Conservation (phyloP, 2,329 filamentous ascomycete species). For the Fusarium azukiicola region DNA sequence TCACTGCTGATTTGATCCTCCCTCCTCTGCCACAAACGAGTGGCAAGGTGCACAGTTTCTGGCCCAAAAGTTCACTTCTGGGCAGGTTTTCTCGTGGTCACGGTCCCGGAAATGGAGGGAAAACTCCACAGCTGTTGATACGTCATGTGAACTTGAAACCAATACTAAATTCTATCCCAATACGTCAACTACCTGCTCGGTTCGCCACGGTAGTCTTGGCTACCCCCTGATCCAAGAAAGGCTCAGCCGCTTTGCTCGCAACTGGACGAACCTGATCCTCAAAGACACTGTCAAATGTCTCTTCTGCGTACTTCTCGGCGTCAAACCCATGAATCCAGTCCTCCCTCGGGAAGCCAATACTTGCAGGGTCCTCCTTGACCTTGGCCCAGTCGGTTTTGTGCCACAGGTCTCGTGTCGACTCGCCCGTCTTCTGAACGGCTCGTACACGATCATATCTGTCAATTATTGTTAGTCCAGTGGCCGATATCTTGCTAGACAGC, state of each 20-base stretch:
- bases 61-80: no score
- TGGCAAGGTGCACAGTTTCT: no score
- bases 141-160: background rate
- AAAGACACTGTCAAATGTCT: slow-evolving; percentile 37
- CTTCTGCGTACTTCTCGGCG: slow-evolving; percentile 45
- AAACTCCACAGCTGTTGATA: background rate
- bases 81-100: background rate
- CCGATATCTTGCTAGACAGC: rapidly evolving
- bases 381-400: slow-evolving; percentile 49
- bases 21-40: no score
- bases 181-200: background rate
- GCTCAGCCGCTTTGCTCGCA: background rate
- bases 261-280: background rate
- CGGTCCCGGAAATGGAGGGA: background rate
- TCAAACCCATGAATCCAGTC: slow-evolving; percentile 51
- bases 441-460: slow-evolving; percentile 46
- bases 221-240: background rate
- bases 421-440: slow-evolving; percentile 48
- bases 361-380: slow-evolving; percentile 41
- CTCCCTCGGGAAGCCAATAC: slow-evolving; percentile 43
- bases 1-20: no score
- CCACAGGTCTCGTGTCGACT: slow-evolving; percentile 48
- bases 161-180: background rate
- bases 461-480: background rate
- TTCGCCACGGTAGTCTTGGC: background rate